Conservation (phyloP, 1,139 yeast genomes). For the Kodamaea sp. region DNA sequence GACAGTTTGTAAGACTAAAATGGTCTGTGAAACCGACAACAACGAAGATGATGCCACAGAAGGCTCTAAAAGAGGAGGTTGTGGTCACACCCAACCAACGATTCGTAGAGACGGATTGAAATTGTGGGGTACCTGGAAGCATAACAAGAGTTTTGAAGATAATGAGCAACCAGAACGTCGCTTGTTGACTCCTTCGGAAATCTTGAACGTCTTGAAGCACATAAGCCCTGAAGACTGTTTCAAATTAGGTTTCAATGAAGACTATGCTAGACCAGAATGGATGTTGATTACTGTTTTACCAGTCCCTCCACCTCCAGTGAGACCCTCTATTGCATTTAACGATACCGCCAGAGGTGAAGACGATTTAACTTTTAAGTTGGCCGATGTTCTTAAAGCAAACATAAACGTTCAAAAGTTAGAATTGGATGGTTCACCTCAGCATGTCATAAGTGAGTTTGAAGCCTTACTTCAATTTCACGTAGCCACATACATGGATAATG, state of each 20-base stretch:
- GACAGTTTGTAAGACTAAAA: conserved; percentile 86
- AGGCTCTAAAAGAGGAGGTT: conserved; percentile 80
- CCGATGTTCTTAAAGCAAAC: conserved; percentile 95
- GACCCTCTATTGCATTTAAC: conserved; percentile 97
- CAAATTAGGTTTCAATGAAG: conserved; percentile 87
- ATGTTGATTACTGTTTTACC: conserved; percentile 94
- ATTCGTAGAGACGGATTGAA: conserved; percentile 95
- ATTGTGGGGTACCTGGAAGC: conserved; percentile 97
- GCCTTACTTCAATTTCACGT: conserved; percentile 95
- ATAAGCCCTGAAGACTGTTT: conserved; percentile 82
- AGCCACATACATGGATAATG: conserved; percentile 99
- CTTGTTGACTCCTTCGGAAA: conserved; percentile 83
- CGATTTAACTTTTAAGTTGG: conserved; percentile 96
- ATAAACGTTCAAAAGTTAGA: conserved; percentile 94
- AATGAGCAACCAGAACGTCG: conserved; percentile 92
- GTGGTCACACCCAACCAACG: conserved; percentile 97
- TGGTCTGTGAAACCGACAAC: conserved; percentile 91
- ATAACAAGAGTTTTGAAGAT: conserved; percentile 74
- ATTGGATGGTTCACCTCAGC: conserved; percentile 98
- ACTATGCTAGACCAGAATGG: conserved; percentile 99
- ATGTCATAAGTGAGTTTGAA: conserved; percentile 95
- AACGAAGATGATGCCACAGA: conserved; percentile 60
- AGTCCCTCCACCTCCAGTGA: conserved; percentile 99
- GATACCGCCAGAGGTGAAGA: conserved; percentile 99
- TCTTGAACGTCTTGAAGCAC: conserved; percentile 88